These are phyloP conservation scores for Helminthosporium solani DNA, from an alignment of 2,329 filamentous ascomycete genomes.

Conservation along the genomic window DNA sequence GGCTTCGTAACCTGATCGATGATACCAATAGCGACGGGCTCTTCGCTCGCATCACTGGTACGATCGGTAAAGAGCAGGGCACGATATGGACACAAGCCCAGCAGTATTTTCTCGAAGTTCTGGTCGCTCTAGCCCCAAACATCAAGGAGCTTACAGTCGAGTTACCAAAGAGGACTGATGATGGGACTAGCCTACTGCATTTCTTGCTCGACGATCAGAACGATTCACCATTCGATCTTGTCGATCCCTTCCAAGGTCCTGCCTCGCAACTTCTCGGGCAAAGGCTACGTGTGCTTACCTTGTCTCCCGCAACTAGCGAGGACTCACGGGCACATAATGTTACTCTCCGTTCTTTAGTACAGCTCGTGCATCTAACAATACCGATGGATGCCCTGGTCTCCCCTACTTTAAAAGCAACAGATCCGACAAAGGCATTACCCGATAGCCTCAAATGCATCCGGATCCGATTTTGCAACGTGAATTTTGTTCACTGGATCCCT, in stretches of 20 bases:
- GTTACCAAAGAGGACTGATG: constrained; percentile 2
- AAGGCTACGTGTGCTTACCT: constrained; percentile 15
- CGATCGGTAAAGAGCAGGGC: background rate
- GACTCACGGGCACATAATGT: constrained; percentile 11
- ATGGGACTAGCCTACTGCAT: background rate
- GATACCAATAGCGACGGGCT: constrained; percentile 1
- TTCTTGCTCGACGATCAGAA: constrained; percentile 4
- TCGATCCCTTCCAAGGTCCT: constrained; percentile 10
- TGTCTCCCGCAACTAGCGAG: constrained; percentile 11
- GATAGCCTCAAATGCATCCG: constrained; percentile 6
- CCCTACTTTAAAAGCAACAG: background rate
- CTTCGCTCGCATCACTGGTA: background rate
- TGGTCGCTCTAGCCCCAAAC: constrained; percentile 14
- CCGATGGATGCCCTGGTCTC: constrained; percentile 16
- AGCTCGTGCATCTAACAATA: constrained; percentile 11
- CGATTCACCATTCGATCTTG: background rate
- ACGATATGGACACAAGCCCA: constrained; percentile 3
- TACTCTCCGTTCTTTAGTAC: constrained; percentile 2
- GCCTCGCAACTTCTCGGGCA: constrained; percentile 5
- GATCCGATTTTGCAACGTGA: constrained; percentile 16
- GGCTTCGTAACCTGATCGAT: constrained; percentile 2
- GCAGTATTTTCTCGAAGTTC: constrained; percentile 14
- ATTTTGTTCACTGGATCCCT: constrained; percentile 8
- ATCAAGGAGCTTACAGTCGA: constrained; percentile 14
- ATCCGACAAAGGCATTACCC: constrained; percentile 2